A percentile compares a stretch with the other conserved stretches of the same genome.
Conservation (phyloP, 768 basidiomycete species). For the Boletus edulis region DNA sequence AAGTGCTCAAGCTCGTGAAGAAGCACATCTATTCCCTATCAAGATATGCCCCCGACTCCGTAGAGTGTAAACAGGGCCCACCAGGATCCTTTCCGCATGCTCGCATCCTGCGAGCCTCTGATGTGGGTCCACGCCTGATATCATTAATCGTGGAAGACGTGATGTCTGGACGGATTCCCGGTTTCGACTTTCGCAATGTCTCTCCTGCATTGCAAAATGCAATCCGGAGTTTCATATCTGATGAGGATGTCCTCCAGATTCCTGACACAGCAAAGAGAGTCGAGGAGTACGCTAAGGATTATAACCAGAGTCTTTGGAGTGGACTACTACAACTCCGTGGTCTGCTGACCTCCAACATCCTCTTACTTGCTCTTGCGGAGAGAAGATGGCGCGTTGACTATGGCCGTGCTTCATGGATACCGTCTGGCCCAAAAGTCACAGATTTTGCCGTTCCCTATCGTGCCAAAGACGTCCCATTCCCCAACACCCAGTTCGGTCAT, state of each 20-base stretch:
- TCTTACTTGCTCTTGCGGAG: no score
- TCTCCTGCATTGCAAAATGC: neutral
- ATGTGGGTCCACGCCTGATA: neutral
- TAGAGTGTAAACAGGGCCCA: neutral
- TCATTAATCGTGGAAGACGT: neutral
- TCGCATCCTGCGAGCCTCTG: neutral
- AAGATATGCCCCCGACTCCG: neutral
- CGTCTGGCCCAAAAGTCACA: neutral
- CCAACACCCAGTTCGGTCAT: no score
- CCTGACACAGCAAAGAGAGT: neutral
- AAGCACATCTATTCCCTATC: neutral
- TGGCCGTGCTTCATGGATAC: neutral
- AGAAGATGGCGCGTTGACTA: neutral
- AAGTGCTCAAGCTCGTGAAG: constrained; percentile 3
- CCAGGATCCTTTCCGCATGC: neutral
- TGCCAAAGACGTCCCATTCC: no score
- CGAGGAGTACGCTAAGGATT: neutral
- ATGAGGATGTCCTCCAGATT: neutral
- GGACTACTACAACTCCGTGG: no score
- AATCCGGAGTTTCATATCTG: neutral
- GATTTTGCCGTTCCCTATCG: neutral
- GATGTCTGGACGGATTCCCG: neutral
- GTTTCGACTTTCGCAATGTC: neutral
- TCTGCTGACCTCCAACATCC: no score
- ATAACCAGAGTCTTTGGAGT: no score